Conservation (phyloP, 192 early-diverging fungal genomes). For the Backusella mclennaniae region DNA sequence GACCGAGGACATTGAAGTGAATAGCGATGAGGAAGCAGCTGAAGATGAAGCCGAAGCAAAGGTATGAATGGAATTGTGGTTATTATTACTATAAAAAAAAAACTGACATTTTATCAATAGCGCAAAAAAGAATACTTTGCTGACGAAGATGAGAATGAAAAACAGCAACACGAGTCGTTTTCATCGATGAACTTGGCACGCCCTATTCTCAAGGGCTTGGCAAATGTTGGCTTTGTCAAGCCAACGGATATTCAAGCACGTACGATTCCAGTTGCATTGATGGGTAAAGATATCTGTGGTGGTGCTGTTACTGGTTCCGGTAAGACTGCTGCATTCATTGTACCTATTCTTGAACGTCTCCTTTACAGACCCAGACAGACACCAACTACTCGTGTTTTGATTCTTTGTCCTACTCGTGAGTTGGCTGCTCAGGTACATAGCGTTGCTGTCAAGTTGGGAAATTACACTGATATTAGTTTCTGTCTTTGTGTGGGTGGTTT, state of each 20-base stretch:
- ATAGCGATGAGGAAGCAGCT: slow-evolving; percentile 35
- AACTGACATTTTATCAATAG: slow-evolving; percentile 25
- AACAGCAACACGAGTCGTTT: slow-evolving; percentile 74
- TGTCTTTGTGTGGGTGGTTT: slow-evolving; percentile 93
- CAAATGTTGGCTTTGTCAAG: slow-evolving; percentile 85
- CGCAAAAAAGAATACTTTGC: slow-evolving; percentile 66
- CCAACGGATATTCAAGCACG: slow-evolving; percentile 93
- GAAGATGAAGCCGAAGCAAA: slow-evolving; percentile 37
- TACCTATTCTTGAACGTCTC: slow-evolving; percentile 94
- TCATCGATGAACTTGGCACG: slow-evolving; percentile 91
- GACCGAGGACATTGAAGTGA: slow-evolving; percentile 38
- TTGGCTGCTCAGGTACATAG: slow-evolving; percentile 96
- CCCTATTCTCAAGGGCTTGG: slow-evolving; percentile 90
- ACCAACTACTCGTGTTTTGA: slow-evolving; percentile 80
- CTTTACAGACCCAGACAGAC: slow-evolving; percentile 82
- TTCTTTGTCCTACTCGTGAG: slow-evolving; percentile 97
- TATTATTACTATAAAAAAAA: background rate
- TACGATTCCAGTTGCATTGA: slow-evolving; percentile 91
- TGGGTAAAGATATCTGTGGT: slow-evolving; percentile 97
- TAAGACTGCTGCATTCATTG: slow-evolving; percentile 96
- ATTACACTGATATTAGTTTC: slow-evolving; percentile 85
- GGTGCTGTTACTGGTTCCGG: slow-evolving; percentile 98
- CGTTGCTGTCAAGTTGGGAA: slow-evolving; percentile 81
- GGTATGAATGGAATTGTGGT: slow-evolving; percentile 2
- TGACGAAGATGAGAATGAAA: slow-evolving; percentile 40